Percentiles rank a stretch among this genome's conserved stretches.
Conservation (phyloP, 2,329 filamentous ascomycete species). For the Talaromyces albobiverticillius region DNA sequence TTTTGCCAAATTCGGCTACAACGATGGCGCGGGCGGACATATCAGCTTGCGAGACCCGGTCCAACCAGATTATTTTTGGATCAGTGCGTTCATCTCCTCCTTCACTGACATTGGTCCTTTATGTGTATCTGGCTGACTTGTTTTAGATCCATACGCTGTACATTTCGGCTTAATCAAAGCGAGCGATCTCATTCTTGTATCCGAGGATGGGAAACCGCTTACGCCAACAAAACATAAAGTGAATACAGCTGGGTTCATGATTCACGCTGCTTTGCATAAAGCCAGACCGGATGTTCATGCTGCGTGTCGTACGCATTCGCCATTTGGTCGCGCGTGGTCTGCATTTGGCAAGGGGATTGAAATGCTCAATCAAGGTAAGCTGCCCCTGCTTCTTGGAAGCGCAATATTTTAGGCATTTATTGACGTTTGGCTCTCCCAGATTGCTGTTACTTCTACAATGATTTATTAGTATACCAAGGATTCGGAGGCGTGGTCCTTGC, state of each 20-base stretch:
- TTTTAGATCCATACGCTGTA: neutral
- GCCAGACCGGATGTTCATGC: neutral
- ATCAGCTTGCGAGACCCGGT: conserved; percentile 42
- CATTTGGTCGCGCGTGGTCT: neutral
- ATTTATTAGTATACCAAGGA: neutral
- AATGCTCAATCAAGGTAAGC: neutral
- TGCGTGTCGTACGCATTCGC: neutral
- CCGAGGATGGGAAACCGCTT: neutral
- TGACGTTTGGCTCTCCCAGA: neutral
- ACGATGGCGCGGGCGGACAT: conserved; percentile 42
- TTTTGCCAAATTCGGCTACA: conserved; percentile 41
- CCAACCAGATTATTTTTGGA: neutral
- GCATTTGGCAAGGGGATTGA: neutral
- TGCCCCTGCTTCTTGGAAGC: neutral
- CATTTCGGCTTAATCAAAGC: neutral
- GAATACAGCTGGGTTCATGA: neutral
- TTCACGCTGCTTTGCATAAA: neutral
- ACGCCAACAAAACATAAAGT: neutral
- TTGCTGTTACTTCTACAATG: neutral
- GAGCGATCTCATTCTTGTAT: neutral
- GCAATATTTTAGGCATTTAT: neutral
- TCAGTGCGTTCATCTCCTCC: neutral
- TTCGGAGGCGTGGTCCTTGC: neutral
- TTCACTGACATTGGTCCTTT: too few relatives aligned
- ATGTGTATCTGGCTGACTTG: too few relatives aligned